These are phyloP conservation scores for Lupinus albus DNA, from an alignment of 306 rosid species.

Conservation along the genomic window DNA sequence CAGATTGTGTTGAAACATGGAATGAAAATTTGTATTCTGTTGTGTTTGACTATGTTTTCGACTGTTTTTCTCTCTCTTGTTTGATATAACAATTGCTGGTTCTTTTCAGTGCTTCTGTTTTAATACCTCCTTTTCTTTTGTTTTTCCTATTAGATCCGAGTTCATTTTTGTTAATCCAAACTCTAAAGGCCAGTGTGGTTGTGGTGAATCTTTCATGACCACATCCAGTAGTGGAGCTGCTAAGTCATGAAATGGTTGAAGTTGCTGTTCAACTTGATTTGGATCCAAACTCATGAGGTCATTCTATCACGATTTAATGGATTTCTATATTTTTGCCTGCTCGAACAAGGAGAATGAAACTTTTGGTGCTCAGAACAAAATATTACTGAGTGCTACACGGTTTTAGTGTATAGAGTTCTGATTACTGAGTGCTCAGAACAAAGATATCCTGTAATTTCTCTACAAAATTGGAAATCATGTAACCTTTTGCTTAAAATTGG, in stretches of 20 bases:
- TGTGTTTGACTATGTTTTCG: conserved; percentile 26
- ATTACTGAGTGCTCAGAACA: no score
- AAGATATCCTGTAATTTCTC: no score
- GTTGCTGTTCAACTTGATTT: no score
- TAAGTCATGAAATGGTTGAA: conserved; percentile 50
- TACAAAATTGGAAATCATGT: no score
- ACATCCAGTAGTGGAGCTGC: conserved; percentile 53
- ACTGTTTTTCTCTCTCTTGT: background rate
- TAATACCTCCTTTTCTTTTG: background rate
- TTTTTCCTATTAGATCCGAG: conserved; percentile 67
- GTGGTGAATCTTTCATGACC: conserved; percentile 94
- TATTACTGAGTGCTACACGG: background rate
- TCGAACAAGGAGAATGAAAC: conserved; percentile 31
- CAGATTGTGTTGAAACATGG: background rate
- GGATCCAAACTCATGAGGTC: conserved; percentile 12
- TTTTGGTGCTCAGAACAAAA: conserved; percentile 21
- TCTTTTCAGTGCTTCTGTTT: conserved; percentile 5
- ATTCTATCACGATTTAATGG: conserved; percentile 4
- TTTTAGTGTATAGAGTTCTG: conserved; percentile 27
- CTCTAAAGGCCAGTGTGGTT: conserved; percentile 96
- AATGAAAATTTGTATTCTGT: background rate
- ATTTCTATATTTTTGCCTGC: conserved; percentile 25
- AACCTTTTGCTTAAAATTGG: no score
- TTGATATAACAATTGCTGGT: background rate
- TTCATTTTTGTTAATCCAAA: conserved; percentile 90